Conservation (phyloP, 805 yeast species). For the Candida boleticola region DNA sequence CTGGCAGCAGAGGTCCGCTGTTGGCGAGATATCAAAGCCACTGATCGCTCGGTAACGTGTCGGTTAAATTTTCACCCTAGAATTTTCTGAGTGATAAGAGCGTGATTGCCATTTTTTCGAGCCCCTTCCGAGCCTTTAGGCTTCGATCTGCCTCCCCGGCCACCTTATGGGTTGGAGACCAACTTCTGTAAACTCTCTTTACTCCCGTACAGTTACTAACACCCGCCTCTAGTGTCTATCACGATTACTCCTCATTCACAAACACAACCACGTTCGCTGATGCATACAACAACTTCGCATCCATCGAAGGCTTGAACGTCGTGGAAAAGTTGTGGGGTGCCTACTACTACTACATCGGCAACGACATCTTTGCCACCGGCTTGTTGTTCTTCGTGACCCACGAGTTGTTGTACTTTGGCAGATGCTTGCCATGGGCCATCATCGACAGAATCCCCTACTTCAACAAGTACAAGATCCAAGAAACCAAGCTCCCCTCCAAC, state of each 20-base stretch:
- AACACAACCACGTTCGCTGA: constrained; percentile 30
- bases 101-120: no score
- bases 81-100: no score
- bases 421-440: constrained; percentile 59
- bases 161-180: no score
- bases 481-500: constrained; percentile 48
- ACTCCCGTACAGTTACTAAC: no score
- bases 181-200: neutral
- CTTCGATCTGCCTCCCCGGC: no score
- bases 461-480: constrained; percentile 53
- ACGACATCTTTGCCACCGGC: constrained; percentile 59
- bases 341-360: constrained; percentile 52
- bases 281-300: constrained; percentile 26
- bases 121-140: no score
- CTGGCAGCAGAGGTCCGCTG: no score
- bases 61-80: no score
- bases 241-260: constrained; percentile 32
- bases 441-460: constrained; percentile 54
- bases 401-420: constrained; percentile 56
- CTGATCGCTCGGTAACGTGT: no score
- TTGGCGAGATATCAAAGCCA: no score
- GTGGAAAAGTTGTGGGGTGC: constrained; percentile 54
- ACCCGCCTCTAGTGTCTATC: constrained; percentile 20
- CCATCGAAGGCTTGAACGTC: constrained; percentile 27
- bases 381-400: constrained; percentile 53